Conservation (phyloP, 2,329 filamentous ascomycete genomes). For the Alternaria longipes region DNA sequence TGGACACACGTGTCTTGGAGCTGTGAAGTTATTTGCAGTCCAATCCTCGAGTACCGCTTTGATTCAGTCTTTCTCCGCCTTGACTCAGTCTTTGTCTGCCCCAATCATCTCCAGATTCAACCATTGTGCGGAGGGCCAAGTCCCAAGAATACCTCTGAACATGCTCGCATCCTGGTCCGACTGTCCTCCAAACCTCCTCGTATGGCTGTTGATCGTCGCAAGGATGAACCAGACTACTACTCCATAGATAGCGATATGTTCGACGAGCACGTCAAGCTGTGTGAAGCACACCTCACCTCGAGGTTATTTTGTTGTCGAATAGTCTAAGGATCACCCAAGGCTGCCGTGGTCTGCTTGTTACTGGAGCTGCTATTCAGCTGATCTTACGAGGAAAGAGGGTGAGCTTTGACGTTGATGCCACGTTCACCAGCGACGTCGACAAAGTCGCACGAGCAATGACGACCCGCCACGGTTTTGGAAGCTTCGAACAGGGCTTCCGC, state of each 20-base stretch:
- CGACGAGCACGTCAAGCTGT: neutral
- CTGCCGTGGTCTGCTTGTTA: neutral
- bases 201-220: too few relatives aligned
- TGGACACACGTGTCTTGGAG: too few relatives aligned
- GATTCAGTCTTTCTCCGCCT: too few relatives aligned
- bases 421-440: neutral
- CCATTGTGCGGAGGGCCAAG: too few relatives aligned
- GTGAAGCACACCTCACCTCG: neutral
- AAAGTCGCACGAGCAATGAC: too few relatives aligned
- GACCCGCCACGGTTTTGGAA: too few relatives aligned
- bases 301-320: neutral
- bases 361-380: neutral
- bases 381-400: neutral
- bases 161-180: neutral
- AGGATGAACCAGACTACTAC: neutral
- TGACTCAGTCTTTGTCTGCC: too few relatives aligned
- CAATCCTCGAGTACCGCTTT: too few relatives aligned
- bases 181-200: neutral
- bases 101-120: too few relatives aligned
- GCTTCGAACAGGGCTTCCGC: too few relatives aligned
- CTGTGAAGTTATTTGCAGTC: too few relatives aligned
- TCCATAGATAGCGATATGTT: neutral
- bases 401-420: neutral
- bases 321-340: neutral
- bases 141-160: neutral